Percentiles rank a stretch among this genome's conserved stretches.
These are phyloP conservation scores for Sphagnum fallax DNA, from an alignment of 228 moss, liverwort and hornwort species.

Conservation along the genomic window DNA sequence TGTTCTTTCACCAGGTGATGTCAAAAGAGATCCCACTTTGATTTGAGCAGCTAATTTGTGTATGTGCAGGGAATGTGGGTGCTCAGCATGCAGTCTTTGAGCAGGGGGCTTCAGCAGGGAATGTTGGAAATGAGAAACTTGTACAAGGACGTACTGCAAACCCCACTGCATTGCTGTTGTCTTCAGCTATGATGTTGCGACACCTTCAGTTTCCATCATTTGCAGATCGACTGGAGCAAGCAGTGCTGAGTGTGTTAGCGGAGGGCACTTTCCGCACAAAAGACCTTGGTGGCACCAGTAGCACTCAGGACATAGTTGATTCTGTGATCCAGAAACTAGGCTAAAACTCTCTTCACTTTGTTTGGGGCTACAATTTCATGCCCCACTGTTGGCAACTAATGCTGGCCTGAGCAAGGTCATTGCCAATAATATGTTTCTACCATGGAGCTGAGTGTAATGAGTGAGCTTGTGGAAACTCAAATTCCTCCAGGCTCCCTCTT, in stretches of 20 bases:
- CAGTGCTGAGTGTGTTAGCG: conserved; percentile 81
- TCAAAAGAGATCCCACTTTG: too few relatives aligned
- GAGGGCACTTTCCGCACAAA: conserved; percentile 91
- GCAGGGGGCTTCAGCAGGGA: conserved; percentile 99
- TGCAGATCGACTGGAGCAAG: conserved; percentile 91
- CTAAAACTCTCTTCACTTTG: conserved; percentile 8
- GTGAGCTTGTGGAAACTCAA: too few relatives aligned
- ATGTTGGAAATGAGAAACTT: conserved; percentile 94
- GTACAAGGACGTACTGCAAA: conserved; percentile 78
- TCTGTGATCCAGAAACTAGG: conserved; percentile 81
- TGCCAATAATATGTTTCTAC: too few relatives aligned
- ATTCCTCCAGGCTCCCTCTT: too few relatives aligned
- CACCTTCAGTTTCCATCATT: conserved; percentile 98
- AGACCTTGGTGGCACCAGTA: conserved; percentile 93
- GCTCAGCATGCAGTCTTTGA: conserved; percentile 96
- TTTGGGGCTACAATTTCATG: too few relatives aligned
- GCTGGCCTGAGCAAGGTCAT: too few relatives aligned
- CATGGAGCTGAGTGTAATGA: too few relatives aligned
- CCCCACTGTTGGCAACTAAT: too few relatives aligned
- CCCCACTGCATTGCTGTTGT: conserved; percentile 79
- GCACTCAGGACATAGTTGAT: conserved; percentile 86
- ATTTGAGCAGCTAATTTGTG: background rate
- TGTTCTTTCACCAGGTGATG: background rate
- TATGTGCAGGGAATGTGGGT: conserved; percentile 81
- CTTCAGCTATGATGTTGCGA: conserved; percentile 98